Evolutionary conservation across 192 early-diverging fungal genomes (phyloP).

Genomic region (Linnemannia zychae): DNA sequence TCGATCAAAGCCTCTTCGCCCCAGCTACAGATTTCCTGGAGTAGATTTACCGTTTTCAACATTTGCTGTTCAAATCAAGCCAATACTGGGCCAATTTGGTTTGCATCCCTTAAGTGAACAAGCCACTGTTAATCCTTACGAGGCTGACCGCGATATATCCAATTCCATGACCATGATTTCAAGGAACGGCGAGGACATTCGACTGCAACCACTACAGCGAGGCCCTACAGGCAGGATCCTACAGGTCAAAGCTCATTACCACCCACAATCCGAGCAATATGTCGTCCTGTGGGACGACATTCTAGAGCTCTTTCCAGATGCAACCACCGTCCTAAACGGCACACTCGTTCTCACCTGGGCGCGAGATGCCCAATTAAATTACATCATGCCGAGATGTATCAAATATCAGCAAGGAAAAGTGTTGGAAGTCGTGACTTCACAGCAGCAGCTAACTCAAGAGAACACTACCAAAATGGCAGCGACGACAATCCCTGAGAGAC

Average conservation of each 20-base stretch:
- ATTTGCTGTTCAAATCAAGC: no score
- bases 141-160: no score
- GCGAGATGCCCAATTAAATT: background rate
- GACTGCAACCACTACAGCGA: background rate
- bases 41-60: no score
- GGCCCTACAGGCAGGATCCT: background rate
- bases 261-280: background rate
- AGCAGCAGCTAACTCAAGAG: background rate
- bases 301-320: background rate
- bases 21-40: no score
- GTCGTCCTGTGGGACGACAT: background rate
- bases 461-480: background rate
- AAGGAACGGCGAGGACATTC: background rate
- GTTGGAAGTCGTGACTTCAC: background rate
- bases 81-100: no score
- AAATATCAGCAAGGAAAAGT: background rate
- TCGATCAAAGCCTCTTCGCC: no score
- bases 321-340: background rate
- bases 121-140: no score
- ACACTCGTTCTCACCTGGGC: background rate
- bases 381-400: background rate
- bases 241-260: background rate
- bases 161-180: no score
- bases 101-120: no score
- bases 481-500: background rate